Evolutionary conservation across 768 basidiomycete genomes (phyloP).

Genomic region (Leccinum incarnatum): DNA sequence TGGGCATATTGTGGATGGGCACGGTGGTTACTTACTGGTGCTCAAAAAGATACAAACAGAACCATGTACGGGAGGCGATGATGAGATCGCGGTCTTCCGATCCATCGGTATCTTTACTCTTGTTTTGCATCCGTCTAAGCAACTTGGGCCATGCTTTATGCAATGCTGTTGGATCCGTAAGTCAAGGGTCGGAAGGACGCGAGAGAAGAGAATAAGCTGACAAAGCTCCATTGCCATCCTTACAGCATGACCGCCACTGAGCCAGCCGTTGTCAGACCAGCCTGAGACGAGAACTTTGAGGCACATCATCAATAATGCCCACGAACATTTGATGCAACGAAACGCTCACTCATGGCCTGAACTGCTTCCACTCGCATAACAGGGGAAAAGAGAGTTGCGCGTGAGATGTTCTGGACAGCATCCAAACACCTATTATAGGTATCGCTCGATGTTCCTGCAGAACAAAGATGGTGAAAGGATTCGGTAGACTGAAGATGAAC

Average conservation of each 20-base stretch:
- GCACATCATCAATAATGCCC: background rate
- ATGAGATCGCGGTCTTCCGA: slow-evolving; percentile 76
- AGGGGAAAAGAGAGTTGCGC: slow-evolving; percentile 83
- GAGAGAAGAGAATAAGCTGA: slow-evolving; percentile 35
- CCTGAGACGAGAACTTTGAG: slow-evolving; percentile 84
- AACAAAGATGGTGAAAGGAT: slow-evolving; percentile 11
- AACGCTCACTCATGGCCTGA: slow-evolving; percentile 82
- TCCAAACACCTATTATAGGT: slow-evolving; percentile 69
- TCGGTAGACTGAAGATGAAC: slow-evolving; percentile 17
- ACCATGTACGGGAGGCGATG: slow-evolving; percentile 84
- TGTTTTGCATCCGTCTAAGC: slow-evolving; percentile 70
- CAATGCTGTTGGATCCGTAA: slow-evolving; percentile 52
- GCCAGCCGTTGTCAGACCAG: slow-evolving; percentile 96
- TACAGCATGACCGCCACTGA: slow-evolving; percentile 94
- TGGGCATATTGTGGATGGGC: background rate
- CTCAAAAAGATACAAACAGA: slow-evolving; percentile 90
- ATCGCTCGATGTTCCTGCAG: slow-evolving; percentile 69
- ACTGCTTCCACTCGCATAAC: slow-evolving; percentile 84
- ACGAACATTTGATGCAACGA: background rate
- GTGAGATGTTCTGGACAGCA: slow-evolving; percentile 83
- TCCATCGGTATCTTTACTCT: slow-evolving; percentile 45
- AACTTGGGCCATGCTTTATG: slow-evolving; percentile 90
- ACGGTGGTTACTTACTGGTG: slow-evolving; percentile 66
- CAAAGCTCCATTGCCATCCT: slow-evolving; percentile 95
- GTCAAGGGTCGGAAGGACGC: background rate